Evolutionary conservation across 495 filamentous ascomycete species (phyloP), one percentile per base, ranked within the genome.

Genomic region (Neurospora pannonica): DNA sequence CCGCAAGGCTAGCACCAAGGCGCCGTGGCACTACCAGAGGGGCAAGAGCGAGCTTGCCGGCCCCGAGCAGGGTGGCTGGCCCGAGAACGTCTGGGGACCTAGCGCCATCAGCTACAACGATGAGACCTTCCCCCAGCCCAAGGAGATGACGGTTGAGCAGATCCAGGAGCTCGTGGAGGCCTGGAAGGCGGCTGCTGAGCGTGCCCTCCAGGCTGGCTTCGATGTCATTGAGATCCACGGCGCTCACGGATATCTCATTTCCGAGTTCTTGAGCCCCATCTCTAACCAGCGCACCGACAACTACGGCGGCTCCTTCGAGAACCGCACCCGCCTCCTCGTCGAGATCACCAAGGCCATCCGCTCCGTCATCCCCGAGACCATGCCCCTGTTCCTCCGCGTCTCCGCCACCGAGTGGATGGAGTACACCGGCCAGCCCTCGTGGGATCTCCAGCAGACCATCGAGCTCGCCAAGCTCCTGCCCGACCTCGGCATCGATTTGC

Each of bases 351-450:
- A 84, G n/a, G 82, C 84, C 34, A 76, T 87, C 17, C 80, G 89
- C 71, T 81, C 77, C 37, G 84, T 81, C 3, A 88, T 93, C 40
- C 92, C 92, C 4, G 79, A 80, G 9, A 77, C 77, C 0, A 91
- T 89, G 85, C 91, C 92, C 5, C 80, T 94, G 28, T 88, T 92
- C 76, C 77, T 93, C 37, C 88, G 93, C 9, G 88, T 94, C 80
- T 91, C 89, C 72, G 88, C 88, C 10, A 90, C 90, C 0, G 93
- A 95, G 77, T 93, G 91, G 89, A 87, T 94, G 76, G 89, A 90
- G 54, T 84, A 84, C 38, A 76, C 82, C 4, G 81, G 83, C 69
- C 75, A 81, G 9, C 88, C 88, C 13, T 87, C 87, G 48, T 95
- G 92, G 93, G 87, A 88, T 39, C 78, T 94, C 42, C 83, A 87